Conservation (phyloP, 768 basidiomycete species). For the Saitozyma sp. region DNA sequence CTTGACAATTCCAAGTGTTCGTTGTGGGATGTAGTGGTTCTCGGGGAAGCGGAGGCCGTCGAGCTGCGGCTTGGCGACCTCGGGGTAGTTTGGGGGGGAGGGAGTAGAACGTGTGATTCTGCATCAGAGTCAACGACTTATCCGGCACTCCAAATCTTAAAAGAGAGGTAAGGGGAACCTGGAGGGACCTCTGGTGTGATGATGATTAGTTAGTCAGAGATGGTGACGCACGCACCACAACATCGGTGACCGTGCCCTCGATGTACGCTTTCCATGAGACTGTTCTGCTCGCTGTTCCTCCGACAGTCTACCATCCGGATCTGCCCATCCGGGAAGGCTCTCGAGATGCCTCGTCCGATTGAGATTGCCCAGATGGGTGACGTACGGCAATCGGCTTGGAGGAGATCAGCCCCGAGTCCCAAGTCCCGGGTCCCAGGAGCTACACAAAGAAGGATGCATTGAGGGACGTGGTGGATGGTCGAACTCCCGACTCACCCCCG, state of each 20-base stretch:
- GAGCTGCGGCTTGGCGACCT: conserved; percentile 22
- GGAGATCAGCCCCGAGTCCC: too few relatives aligned
- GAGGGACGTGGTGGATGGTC: too few relatives aligned
- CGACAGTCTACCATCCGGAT: conserved; percentile 25
- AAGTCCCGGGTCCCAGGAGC: too few relatives aligned
- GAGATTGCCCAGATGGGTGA: conserved; percentile 30
- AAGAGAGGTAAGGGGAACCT: too few relatives aligned
- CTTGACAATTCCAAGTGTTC: conserved; percentile 27
- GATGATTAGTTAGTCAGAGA: not conserved
- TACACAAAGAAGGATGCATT: too few relatives aligned
- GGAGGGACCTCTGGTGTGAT: too few relatives aligned
- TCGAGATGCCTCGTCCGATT: conserved; percentile 20
- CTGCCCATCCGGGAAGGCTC: conserved; percentile 24
- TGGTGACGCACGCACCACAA: conserved; percentile 33
- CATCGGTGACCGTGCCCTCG: conserved; percentile 35
- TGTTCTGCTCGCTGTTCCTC: conserved; percentile 22
- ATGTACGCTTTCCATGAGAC: conserved; percentile 39
- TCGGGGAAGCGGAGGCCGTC: conserved; percentile 16
- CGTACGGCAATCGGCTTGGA: conserved; percentile 36
- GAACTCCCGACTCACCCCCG: conserved; percentile 32
- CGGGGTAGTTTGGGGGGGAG: conserved; percentile 38
- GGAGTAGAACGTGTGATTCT: conserved; percentile 39
- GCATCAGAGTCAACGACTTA: conserved; percentile 15
- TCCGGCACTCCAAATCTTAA: conserved; percentile 27
- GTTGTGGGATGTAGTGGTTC: conserved; percentile 36